Conservation (phyloP, 2,329 filamentous ascomycete species). For the Tolypocladium inflatum region DNA sequence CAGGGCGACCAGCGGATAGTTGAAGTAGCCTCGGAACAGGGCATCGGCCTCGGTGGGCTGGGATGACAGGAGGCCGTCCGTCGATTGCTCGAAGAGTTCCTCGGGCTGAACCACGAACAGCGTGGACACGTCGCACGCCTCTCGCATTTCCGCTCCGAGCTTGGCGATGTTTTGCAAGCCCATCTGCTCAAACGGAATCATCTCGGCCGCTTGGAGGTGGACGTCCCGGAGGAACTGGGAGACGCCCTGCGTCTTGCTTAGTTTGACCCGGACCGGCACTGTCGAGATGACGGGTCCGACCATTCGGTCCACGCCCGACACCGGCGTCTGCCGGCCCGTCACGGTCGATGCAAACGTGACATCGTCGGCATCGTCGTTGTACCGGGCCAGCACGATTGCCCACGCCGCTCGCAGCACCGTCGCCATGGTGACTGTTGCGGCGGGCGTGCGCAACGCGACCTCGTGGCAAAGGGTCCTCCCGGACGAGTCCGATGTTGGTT, state of each 20-base stretch:
- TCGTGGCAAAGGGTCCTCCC: neutral
- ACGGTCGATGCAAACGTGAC: too few species aligned
- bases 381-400: neutral
- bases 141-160: constrained; percentile 2
- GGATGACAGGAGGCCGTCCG: neutral
- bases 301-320: too few species aligned
- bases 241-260: constrained; percentile 16
- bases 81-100: neutral
- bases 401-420: neutral
- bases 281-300: constrained; percentile 23
- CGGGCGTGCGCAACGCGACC: too few species aligned
- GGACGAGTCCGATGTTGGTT: neutral
- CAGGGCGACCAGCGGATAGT: neutral
- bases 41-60: neutral
- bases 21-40: too few species aligned
- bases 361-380: too few species aligned
- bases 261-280: constrained; percentile 26
- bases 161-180: constrained; percentile 10
- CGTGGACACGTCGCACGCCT: constrained; percentile 14
- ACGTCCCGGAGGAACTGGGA: constrained; percentile 4
- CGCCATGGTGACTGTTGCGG: neutral
- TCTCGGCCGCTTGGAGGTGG: constrained; percentile 8
- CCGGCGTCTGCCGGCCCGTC: too few species aligned
- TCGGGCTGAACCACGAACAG: constrained; percentile 17
- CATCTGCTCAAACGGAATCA: constrained; percentile 7